Base-by-base conservation (phyloP, 2,329 filamentous ascomycete species). In the Fusarium siculi region DNA sequence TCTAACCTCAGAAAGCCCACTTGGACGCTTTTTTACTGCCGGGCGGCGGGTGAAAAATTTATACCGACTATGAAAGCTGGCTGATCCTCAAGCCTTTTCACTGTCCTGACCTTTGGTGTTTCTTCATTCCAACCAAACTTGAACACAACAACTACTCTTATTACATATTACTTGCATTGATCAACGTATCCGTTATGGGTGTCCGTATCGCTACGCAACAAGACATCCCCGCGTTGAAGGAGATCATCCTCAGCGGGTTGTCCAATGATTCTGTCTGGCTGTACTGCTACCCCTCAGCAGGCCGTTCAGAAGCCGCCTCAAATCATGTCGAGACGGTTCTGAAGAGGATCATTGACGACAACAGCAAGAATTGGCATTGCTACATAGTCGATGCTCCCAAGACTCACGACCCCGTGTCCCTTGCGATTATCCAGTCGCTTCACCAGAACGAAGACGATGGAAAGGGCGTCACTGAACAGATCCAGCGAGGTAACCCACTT, bases 1-100 rank as follows among this genome's bases (percentile, higher is more conserved):
- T 86, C 23, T 36, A 43, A 44, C 58, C 44, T 56, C 15, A 43
- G 34, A 50, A 50, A 69, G 58, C 66, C 66, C 66, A 69, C 44
- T 69, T 55, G 57, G 28, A 23, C 44, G 46, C 49, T 61, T 62
- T 61, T 63, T 46, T 63, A 40, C 47, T 52, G 30, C 47, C 47
- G 43, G n/a, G 61, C 18, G 60, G 40, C 42, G 34, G 60, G 30
- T 65, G 52, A 46, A 46, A 66, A 66, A 52, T 66, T 56, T 15
- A 54, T 66, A 49, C 40, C 40, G 54, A 58, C 40, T 63, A 69
- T 43, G 58, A 43, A 69, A 50, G 42, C 66, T 53, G 49, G 66
- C 30, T 42, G 42, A 39, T 36, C 60, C 64, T 65, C 52, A 46
- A 54, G 57, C 15, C 46, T 23, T 28, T 50, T n/a, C 10, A 32